phyloP scores from a whole-genome alignment of 257 asterid genomes.

The Ligustrum vulgare region DNA sequence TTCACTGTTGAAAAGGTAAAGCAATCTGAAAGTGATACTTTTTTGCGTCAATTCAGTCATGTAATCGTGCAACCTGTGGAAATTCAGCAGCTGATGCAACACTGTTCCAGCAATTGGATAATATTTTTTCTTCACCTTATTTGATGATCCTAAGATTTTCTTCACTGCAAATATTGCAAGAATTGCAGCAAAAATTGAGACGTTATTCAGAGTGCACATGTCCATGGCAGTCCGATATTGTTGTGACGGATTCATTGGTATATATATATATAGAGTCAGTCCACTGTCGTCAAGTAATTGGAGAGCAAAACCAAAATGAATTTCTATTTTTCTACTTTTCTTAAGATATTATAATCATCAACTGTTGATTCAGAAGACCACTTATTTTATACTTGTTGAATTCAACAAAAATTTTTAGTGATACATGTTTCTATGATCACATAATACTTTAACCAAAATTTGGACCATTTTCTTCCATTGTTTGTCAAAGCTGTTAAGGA shows the following conservation, averaged over 20 bases:
- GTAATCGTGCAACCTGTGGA: conserved; percentile 39
- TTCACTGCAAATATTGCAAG: not conserved
- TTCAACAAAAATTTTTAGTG: not conserved
- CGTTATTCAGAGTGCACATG: not conserved
- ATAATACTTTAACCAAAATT: not conserved
- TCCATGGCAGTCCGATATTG: not conserved
- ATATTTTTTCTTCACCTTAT: conserved; percentile 16
- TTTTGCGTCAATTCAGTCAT: conserved; percentile 35
- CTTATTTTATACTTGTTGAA: not conserved
- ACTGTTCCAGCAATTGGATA: conserved; percentile 42
- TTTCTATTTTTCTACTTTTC: too few relatives aligned
- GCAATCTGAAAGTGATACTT: conserved; percentile 35
- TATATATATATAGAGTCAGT: not conserved
- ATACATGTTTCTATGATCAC: not conserved
- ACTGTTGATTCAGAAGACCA: not conserved
- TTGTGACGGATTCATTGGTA: not conserved
- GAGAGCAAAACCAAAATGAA: too few relatives aligned
- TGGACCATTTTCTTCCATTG: not conserved
- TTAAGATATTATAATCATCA: too few relatives aligned
- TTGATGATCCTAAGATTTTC: conserved; percentile 7
- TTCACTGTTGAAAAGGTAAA: conserved; percentile 26
- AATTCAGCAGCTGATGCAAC: conserved; percentile 38
- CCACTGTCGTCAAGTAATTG: too few relatives aligned
- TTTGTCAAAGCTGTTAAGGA: not conserved
- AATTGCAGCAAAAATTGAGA: not conserved